Conservation (phyloP, 2,329 filamentous ascomycete species). For the Rugonectria rugulosa region DNA sequence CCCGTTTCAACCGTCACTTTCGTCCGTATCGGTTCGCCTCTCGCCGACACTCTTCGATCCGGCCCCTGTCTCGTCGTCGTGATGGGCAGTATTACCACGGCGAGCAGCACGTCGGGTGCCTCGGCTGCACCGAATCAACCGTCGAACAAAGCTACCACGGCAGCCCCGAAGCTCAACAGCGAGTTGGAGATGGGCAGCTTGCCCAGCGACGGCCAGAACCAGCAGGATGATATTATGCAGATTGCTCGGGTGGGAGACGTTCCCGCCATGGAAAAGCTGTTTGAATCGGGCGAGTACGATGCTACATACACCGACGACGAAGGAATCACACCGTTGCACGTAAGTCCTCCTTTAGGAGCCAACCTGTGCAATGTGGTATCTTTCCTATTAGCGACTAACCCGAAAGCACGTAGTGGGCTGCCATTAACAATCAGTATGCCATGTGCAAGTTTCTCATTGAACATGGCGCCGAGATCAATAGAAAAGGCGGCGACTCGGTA, state of each 20-base stretch:
- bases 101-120: slow-evolving; percentile 45
- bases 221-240: slow-evolving; percentile 90
- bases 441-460: slow-evolving; percentile 95
- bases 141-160: slow-evolving; percentile 60
- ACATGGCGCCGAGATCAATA: slow-evolving; percentile 87
- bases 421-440: slow-evolving; percentile 98
- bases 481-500: slow-evolving; percentile 92
- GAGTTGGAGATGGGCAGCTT: slow-evolving; percentile 64
- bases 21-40: background rate
- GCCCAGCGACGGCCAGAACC: slow-evolving; percentile 47
- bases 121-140: slow-evolving; percentile 61
- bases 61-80: slow-evolving; percentile 25
- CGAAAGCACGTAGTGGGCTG: slow-evolving; percentile 77
- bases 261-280: slow-evolving; percentile 85
- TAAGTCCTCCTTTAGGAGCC: slow-evolving; percentile 54
- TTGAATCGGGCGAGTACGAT: slow-evolving; percentile 81
- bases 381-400: background rate
- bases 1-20: background rate
- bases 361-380: background rate
- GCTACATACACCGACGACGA: slow-evolving; percentile 88
- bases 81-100: slow-evolving; percentile 53
- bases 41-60: slow-evolving; percentile 6
- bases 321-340: slow-evolving; percentile 94
- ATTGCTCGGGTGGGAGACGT: slow-evolving; percentile 89
- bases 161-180: slow-evolving; percentile 63